Evolutionary conservation across 2,329 filamentous ascomycete genomes (phyloP).

Genomic region (Colletotrichum scovillei): DNA sequence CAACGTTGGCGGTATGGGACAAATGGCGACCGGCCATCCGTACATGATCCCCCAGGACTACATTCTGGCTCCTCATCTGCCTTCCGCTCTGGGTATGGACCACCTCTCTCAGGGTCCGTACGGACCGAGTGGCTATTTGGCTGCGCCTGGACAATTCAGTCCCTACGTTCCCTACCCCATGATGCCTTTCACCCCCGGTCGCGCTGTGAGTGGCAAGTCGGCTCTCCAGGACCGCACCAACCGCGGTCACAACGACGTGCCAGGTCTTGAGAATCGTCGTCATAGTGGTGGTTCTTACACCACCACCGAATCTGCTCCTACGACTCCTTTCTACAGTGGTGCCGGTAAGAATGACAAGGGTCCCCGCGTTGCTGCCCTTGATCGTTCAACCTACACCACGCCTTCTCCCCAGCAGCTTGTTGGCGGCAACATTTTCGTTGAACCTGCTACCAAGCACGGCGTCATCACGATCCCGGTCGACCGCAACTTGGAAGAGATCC

Average conservation of each 20-base stretch:
- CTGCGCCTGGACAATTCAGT: constrained; percentile 45
- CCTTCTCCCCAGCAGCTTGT: constrained; percentile 73
- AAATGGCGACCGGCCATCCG: constrained; percentile 47
- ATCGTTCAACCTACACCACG: constrained; percentile 74
- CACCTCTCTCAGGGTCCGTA: constrained; percentile 44
- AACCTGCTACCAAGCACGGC: constrained; percentile 54
- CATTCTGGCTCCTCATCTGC: constrained; percentile 47
- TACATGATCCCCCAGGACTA: constrained; percentile 53
- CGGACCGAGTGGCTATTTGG: constrained; percentile 51
- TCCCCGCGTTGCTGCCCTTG: constrained; percentile 67
- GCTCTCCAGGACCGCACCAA: constrained; percentile 59
- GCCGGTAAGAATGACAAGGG: constrained; percentile 69
- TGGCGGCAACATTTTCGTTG: constrained; percentile 51
- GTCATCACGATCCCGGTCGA: constrained; percentile 52
- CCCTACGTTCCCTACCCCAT: constrained; percentile 50
- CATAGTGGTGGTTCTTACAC: constrained; percentile 67
- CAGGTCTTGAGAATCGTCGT: constrained; percentile 72
- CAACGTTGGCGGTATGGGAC: constrained; percentile 35
- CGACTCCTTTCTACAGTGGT: constrained; percentile 73
- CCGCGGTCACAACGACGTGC: constrained; percentile 64
- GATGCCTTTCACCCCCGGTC: constrained; percentile 65
- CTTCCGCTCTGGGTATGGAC: constrained; percentile 48
- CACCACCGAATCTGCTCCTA: constrained; percentile 73
- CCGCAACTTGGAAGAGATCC: constrained; percentile 70
- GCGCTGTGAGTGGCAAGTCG: constrained; percentile 45